Conservation (phyloP, 108 stramenopile species). For the Nitzschia palea region DNA sequence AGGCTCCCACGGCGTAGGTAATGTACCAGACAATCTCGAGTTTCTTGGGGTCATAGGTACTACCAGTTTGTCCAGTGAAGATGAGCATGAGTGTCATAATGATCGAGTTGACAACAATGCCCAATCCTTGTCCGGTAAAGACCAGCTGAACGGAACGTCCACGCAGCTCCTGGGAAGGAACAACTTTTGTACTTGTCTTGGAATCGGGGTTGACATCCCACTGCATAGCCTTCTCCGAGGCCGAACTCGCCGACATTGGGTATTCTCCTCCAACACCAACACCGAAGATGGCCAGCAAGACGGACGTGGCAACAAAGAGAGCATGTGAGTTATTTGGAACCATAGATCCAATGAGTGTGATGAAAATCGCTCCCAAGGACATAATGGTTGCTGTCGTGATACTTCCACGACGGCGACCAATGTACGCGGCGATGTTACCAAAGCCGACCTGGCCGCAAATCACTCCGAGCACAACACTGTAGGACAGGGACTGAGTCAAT, state of each 20-base stretch:
- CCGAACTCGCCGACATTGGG: constrained; percentile 57
- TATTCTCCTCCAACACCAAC: constrained; percentile 82
- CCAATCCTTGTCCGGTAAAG: constrained; percentile 77
- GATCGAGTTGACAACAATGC: constrained; percentile 66
- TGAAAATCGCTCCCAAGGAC: constrained; percentile 33
- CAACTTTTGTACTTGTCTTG: too few relatives aligned
- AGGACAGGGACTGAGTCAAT: constrained; percentile 47
- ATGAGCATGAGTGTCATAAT: constrained; percentile 42
- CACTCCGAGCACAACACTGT: constrained; percentile 62
- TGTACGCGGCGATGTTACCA: constrained; percentile 44
- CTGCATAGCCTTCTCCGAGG: constrained; percentile 60
- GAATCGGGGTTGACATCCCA: too few relatives aligned
- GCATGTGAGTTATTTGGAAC: constrained; percentile 17
- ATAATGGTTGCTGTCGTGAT: constrained; percentile 63
- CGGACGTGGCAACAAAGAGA: constrained; percentile 32
- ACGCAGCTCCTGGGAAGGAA: too few relatives aligned
- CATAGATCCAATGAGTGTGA: too few relatives aligned
- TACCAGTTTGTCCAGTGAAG: neutral
- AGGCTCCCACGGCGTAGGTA: constrained; percentile 51
- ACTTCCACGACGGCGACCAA: constrained; percentile 60
- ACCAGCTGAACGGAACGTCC: constrained; percentile 66
- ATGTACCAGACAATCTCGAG: constrained; percentile 60
- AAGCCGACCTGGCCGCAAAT: constrained; percentile 63
- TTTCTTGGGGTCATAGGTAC: constrained; percentile 10
- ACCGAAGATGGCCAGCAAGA: constrained; percentile 61